Conservation (phyloP, 208 protist species). For the Acanthamoeba royreba region DNA sequence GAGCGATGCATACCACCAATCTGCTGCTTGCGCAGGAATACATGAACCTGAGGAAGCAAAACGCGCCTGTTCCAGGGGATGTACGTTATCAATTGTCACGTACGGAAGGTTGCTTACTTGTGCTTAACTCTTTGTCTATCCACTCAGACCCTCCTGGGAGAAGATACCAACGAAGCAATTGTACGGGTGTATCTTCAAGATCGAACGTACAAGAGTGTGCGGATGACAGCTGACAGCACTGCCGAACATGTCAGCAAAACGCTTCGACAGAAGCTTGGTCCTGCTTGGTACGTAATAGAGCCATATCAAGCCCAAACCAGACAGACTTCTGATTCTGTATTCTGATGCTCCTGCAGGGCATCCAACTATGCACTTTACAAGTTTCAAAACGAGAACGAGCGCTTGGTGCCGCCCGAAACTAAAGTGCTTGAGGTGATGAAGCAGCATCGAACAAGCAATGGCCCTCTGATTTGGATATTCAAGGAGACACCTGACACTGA, state of each 20-base stretch:
- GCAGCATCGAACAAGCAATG: neutral
- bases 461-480: conserved; percentile 26
- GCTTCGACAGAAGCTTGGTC: neutral
- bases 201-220: conserved; percentile 30
- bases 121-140: neutral
- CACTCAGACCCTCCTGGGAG: neutral
- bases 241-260: conserved; percentile 30
- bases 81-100: neutral
- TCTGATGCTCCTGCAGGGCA: neutral
- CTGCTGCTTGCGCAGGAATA: neutral
- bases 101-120: neutral
- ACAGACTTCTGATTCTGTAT: neutral
- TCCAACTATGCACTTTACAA: conserved; percentile 35
- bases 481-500: conserved; percentile 42
- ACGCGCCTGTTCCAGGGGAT: neutral
- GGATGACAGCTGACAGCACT: neutral
- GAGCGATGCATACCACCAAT: neutral
- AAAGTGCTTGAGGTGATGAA: conserved; percentile 40
- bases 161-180: neutral
- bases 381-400: conserved; percentile 42
- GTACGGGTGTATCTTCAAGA: conserved; percentile 35
- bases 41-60: neutral
- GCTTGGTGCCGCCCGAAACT: neutral
- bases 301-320: neutral
- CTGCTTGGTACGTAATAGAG: neutral